phyloP scores from a whole-genome alignment of 805 yeast genomes.

The Yamadazyma insecticola region DNA sequence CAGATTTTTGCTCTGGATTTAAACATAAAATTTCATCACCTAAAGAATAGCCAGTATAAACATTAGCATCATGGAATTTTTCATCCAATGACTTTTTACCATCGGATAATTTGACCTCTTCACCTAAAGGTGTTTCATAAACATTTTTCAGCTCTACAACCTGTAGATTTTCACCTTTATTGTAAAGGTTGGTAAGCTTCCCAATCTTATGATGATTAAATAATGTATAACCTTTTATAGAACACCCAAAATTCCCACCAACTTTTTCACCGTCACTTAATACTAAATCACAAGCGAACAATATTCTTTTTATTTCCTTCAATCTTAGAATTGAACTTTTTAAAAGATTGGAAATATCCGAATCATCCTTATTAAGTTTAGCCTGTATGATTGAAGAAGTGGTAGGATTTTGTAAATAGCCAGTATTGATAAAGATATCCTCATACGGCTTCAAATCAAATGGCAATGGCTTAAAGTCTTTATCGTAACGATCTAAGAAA shows the following conservation, averaged over 20 bases:
- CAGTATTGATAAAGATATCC: slow-evolving; percentile 52
- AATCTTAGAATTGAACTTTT: slow-evolving; percentile 47
- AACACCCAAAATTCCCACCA: slow-evolving; percentile 46
- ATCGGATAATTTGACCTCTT: slow-evolving; percentile 37
- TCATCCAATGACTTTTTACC: slow-evolving; percentile 22
- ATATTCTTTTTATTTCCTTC: slow-evolving; percentile 59
- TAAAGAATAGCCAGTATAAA: slow-evolving; percentile 25
- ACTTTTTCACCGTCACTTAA: slow-evolving; percentile 40
- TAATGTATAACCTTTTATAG: slow-evolving; percentile 69
- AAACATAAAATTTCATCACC: slow-evolving; percentile 21
- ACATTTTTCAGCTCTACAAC: slow-evolving; percentile 48
- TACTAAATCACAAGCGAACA: slow-evolving; percentile 57
- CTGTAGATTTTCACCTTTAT: slow-evolving; percentile 46
- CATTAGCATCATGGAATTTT: slow-evolving; percentile 30
- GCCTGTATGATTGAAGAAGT: too few species aligned
- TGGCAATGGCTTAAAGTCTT: slow-evolving; percentile 15
- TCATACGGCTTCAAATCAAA: slow-evolving; percentile 44
- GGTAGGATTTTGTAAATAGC: slow-evolving; percentile 23
- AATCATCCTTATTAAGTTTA: too few species aligned
- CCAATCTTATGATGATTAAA: slow-evolving; percentile 50
- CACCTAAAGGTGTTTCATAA: slow-evolving; percentile 39
- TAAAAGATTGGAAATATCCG: slow-evolving; percentile 38
- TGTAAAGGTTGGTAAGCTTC: slow-evolving; percentile 49
- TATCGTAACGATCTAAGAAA: slow-evolving; percentile 38
- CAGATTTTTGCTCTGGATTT: slow-evolving; percentile 20